A percentile compares a stretch with the other conserved stretches of the same genome.
Conservation (phyloP, 805 yeast species). For the Hanseniaspora mollemarum region DNA sequence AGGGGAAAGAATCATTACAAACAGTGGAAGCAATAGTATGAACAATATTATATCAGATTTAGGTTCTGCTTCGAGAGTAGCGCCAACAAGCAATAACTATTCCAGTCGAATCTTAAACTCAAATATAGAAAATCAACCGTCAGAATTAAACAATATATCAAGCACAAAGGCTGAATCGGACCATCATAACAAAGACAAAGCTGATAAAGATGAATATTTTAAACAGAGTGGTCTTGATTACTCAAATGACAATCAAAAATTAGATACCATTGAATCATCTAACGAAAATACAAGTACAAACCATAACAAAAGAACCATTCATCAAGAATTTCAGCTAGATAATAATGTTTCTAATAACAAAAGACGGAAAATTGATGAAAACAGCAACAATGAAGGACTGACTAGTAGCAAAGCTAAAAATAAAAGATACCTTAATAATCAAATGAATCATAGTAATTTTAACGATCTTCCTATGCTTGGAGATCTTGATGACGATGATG, state of each 20-base stretch:
- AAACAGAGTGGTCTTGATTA: background rate
- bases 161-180: background rate
- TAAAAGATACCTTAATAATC: background rate
- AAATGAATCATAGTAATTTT: background rate
- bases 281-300: background rate
- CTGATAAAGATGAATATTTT: background rate
- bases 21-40: background rate
- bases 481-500: slow-evolving; percentile 5
- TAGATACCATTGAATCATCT: background rate
- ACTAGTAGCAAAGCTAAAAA: background rate
- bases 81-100: background rate
- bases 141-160: background rate
- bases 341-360: background rate
- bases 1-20: background rate
- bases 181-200: background rate
- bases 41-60: slow-evolving; percentile 4
- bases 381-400: background rate
- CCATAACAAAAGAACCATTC: slow-evolving; percentile 5
- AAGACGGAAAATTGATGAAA: background rate
- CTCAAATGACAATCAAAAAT: background rate
- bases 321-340: slow-evolving; percentile 10
- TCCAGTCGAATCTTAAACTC: background rate
- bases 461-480: slow-evolving; percentile 6
- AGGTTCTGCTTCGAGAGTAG: slow-evolving; percentile 6
- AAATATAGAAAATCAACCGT: background rate